Conservation (phyloP, 345 rosid species). For the Hypericum androsaemum region DNA sequence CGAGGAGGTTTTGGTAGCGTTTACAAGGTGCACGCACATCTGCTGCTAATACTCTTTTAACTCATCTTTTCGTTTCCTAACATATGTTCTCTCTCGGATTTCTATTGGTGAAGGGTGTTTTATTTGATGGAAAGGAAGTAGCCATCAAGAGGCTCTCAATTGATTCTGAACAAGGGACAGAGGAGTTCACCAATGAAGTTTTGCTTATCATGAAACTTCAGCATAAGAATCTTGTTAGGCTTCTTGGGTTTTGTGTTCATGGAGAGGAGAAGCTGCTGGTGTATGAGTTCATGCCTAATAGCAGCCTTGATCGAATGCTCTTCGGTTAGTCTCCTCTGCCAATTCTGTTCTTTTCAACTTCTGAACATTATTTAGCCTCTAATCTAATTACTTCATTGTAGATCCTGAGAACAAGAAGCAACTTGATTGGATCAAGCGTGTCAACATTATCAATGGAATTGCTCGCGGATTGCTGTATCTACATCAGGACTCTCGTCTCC, state of each 20-base stretch:
- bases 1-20: no score
- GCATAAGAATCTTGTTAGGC: conserved; percentile 1
- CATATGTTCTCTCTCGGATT: no score
- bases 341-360: no score
- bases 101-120: no score
- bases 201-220: neutral
- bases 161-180: neutral
- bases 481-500: neutral
- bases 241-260: neutral
- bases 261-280: conserved; percentile 1
- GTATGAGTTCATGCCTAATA: neutral
- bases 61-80: no score
- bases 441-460: neutral
- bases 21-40: no score
- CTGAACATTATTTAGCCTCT: no score
- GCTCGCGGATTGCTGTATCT: neutral
- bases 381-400: no score
- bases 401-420: neutral
- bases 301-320: neutral
- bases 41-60: no score
- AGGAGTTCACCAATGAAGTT: neutral
- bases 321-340: neutral
- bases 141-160: neutral
- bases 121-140: neutral
- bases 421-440: neutral